phyloP scores from a whole-genome alignment of 2,329 filamentous ascomycete species.

The Aspergillus spinulosporus region DNA sequence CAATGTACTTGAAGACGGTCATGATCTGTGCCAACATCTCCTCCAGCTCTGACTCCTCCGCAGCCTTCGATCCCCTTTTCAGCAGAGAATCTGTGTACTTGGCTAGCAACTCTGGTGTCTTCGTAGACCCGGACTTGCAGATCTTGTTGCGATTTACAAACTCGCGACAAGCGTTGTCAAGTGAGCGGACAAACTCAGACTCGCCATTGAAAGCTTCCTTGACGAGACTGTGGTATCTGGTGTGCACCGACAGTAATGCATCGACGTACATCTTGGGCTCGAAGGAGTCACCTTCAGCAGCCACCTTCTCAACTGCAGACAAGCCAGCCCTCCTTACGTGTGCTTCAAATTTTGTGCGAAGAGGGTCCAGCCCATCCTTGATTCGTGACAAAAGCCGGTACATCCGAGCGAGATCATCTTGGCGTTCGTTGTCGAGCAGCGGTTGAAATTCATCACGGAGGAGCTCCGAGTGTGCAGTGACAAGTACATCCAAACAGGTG shows the following conservation, averaged over 20 bases:
- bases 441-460: constrained; percentile 94
- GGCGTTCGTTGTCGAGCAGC: constrained; percentile 87
- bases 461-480: constrained; percentile 81
- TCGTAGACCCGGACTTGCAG: constrained; percentile 89
- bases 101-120: constrained; percentile 89
- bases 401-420: constrained; percentile 95
- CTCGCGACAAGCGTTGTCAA: constrained; percentile 96
- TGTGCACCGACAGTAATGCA: constrained; percentile 89
- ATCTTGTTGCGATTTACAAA: constrained; percentile 98
- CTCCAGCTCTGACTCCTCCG: constrained; percentile 92
- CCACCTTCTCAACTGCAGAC: constrained; percentile 85
- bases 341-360: constrained; percentile 82
- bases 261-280: constrained; percentile 98
- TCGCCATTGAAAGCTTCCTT: constrained; percentile 92
- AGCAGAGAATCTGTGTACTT: constrained; percentile 93
- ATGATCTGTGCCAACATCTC: constrained; percentile 88
- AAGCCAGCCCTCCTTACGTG: constrained; percentile 90
- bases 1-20: constrained; percentile 99
- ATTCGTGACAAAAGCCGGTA: constrained; percentile 88
- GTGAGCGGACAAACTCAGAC: constrained; percentile 90
- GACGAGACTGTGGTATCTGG: constrained; percentile 86
- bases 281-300: constrained; percentile 80
- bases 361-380: constrained; percentile 83
- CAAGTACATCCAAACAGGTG: constrained; percentile 83
- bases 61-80: constrained; percentile 85